Base-by-base conservation (phyloP, 345 rosid species). In the Isatis tinctoria region DNA sequence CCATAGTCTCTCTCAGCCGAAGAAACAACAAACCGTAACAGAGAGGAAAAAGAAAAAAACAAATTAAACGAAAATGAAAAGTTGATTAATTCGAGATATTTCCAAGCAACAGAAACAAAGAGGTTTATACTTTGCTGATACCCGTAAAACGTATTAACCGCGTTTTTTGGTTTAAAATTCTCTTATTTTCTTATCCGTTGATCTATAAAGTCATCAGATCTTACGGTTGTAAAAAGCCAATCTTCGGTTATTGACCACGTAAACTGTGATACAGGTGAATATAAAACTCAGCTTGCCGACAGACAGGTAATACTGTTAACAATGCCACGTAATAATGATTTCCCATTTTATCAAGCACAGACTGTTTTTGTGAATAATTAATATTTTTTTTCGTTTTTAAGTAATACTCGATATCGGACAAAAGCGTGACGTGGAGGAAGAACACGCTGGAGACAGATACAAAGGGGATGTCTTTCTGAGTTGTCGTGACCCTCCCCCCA, bases 211-310 rank as follows among this genome's bases (percentile, higher is more conserved):
- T 60, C 22, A 36, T 13, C 12, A 7, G 5, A 76, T 76, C 75
- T 0, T 27, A 67, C 62, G 67, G 77, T 4, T 27, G 1, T 44
- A 0, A 9, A 0, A 9, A 22, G 1, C 1, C 0, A 51, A 4
- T 30, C 72, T 62, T 52, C 2, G 0, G 67, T 82, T 82, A 79
- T 67, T 0, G 26, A 0, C 11, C 5, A 30, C 33, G 33, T 18
- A 2, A 10, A 6, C 58, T 28, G 65, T 61, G 70, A 33, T n/a
- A 17, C 44, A 37, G 24, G 27, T 2, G 77, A 59, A 39, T 7
- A 22, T 18, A 12, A 11, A 17, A 56, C 67, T 53, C 53, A 14
- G 24, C 60, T 8, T 69, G 82, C 86, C 86, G 89, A 87, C 91
- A 73, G 20, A 56, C 71, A 48, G 44, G 83, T 79, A 79, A 80